These are phyloP conservation scores for Penicillium steckii DNA, from an alignment of 495 filamentous ascomycete genomes.

Conservation along the genomic window DNA sequence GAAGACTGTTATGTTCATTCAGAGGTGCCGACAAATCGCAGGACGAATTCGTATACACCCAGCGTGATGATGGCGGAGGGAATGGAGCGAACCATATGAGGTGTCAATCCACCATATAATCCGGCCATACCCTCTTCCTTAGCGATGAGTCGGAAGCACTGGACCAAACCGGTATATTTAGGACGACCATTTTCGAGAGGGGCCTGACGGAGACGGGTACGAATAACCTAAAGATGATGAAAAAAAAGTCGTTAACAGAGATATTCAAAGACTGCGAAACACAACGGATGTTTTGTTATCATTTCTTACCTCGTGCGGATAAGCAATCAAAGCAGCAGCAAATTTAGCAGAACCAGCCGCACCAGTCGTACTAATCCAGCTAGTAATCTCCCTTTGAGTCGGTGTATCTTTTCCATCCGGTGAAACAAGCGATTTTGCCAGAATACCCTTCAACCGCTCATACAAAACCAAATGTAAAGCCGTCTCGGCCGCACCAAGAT, in stretches of 20 bases:
- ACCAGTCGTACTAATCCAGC: slow-evolving; percentile 51
- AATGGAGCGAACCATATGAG: slow-evolving; percentile 82
- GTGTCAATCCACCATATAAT: slow-evolving; percentile 82
- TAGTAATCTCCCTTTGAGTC: slow-evolving; percentile 27
- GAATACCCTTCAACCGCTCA: slow-evolving; percentile 72
- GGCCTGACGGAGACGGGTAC: slow-evolving; percentile 78
- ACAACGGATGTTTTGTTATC: neutral
- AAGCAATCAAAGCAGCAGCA: slow-evolving; percentile 74
- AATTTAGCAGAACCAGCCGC: slow-evolving; percentile 83
- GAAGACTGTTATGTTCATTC: slow-evolving; percentile 1
- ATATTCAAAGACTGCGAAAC: too few species aligned
- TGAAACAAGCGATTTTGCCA: slow-evolving; percentile 55
- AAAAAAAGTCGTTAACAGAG: neutral
- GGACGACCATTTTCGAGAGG: slow-evolving; percentile 67
- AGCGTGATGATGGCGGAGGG: slow-evolving; percentile 91
- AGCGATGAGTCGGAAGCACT: slow-evolving; percentile 78
- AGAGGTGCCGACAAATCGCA: slow-evolving; percentile 48
- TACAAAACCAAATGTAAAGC: slow-evolving; percentile 87
- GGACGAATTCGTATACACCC: slow-evolving; percentile 82
- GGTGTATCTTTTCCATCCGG: slow-evolving; percentile 27
- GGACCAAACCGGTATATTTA: slow-evolving; percentile 80
- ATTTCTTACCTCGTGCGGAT: slow-evolving; percentile 78
- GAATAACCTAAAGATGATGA: slow-evolving; percentile 60
- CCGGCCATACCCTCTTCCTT: slow-evolving; percentile 81
- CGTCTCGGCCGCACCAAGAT: slow-evolving; percentile 81